Conservation (phyloP, 2,329 filamentous ascomycete genomes). For the Paecilomyces fulvus region DNA sequence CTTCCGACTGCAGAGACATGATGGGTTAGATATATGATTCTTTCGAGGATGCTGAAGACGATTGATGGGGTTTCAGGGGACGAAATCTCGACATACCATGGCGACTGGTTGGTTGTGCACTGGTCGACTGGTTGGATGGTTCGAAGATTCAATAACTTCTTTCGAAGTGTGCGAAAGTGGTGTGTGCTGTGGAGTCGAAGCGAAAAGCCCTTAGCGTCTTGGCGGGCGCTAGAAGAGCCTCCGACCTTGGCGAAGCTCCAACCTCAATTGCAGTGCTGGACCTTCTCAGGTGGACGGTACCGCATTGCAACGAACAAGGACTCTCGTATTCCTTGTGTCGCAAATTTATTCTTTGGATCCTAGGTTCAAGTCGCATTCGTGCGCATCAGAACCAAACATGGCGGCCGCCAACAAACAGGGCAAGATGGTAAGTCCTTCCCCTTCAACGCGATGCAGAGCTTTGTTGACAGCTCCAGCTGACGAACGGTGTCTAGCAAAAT, state of each 20-base stretch:
- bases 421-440: constrained; percentile 79
- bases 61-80: not conserved
- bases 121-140: constrained; percentile 29
- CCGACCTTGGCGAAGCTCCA: constrained; percentile 2
- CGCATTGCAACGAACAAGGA: not conserved
- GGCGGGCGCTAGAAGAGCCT: constrained; percentile 22
- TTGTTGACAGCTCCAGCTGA: constrained; percentile 54
- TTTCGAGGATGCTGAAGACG: not conserved
- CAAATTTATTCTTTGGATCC: constrained; percentile 16
- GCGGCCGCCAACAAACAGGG: constrained; percentile 85
- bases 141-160: constrained; percentile 15
- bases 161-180: constrained; percentile 22
- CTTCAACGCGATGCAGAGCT: constrained; percentile 24
- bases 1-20: constrained; percentile 52
- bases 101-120: constrained; percentile 33
- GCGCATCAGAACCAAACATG: constrained; percentile 35
- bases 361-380: constrained; percentile 38
- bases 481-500: constrained; percentile 48
- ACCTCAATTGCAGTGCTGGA: not conserved
- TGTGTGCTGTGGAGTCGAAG: constrained; percentile 29
- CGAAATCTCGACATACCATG: constrained; percentile 34
- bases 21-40: constrained; percentile 11
- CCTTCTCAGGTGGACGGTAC: not conserved
- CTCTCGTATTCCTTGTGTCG: constrained; percentile 5
- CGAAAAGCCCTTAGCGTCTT: constrained; percentile 30